These are phyloP conservation scores for Theobroma cacao DNA, from an alignment of 345 rosid species.

Conservation along the genomic window DNA sequence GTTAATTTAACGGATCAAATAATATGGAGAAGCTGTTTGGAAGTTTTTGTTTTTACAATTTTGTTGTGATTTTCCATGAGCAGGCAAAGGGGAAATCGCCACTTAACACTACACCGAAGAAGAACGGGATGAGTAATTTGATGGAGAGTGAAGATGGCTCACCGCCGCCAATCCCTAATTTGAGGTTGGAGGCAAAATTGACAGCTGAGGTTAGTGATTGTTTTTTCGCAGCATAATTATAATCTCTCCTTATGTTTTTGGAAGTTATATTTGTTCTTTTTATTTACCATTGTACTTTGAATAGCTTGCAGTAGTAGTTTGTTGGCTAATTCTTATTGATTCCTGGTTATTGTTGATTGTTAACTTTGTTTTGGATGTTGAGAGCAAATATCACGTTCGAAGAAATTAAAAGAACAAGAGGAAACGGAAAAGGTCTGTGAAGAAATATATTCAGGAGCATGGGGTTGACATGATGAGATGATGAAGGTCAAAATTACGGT, in stretches of 20 bases:
- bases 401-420: neutral
- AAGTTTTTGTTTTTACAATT: neutral
- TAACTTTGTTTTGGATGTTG: neutral
- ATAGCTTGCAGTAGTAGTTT: neutral
- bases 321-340: neutral
- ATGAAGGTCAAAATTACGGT: neutral
- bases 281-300: neutral
- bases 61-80: neutral
- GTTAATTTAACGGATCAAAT: neutral
- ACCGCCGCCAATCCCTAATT: constrained; percentile 47
- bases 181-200: constrained; percentile 75
- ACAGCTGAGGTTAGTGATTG: constrained; percentile 68
- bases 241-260: neutral
- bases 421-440: neutral
- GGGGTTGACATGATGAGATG: neutral
- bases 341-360: neutral
- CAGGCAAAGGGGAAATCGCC: constrained; percentile 45
- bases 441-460: neutral
- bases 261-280: neutral
- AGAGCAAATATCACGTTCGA: neutral
- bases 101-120: constrained; percentile 50
- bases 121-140: constrained; percentile 31
- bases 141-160: constrained; percentile 21
- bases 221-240: neutral
- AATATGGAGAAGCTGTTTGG: neutral